phyloP scores from a whole-genome alignment of 495 filamentous ascomycete genomes.

The Penicillium maclennaniae region DNA sequence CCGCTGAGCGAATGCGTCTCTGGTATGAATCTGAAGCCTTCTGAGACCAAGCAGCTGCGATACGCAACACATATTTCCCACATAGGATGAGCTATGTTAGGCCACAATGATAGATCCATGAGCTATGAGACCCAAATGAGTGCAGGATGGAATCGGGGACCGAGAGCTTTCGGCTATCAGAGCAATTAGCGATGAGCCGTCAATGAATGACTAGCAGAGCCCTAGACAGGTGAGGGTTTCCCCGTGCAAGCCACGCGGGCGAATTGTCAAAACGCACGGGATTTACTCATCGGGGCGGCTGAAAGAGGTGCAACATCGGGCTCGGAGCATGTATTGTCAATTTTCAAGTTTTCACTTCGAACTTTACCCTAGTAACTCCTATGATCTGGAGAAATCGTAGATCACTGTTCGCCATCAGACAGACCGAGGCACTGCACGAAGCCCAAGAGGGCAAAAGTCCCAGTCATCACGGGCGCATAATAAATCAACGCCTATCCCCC shows the following conservation, averaged over 20 bases:
- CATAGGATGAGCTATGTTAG: not conserved
- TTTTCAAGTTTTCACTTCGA: not conserved
- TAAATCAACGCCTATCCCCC: constrained; percentile 28
- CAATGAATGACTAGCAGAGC: not conserved
- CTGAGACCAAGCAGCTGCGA: constrained; percentile 9
- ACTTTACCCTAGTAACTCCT: not conserved
- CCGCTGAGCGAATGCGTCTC: constrained; percentile 56
- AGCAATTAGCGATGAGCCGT: not conserved
- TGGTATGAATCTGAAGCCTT: constrained; percentile 53
- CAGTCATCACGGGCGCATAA: constrained; percentile 15
- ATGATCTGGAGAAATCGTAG: not conserved
- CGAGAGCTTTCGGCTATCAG: not conserved
- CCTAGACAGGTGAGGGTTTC: not conserved
- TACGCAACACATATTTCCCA: not conserved
- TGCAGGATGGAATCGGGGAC: not conserved
- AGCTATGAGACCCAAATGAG: not conserved
- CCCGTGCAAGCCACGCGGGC: constrained; percentile 19
- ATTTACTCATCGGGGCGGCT: constrained; percentile 1
- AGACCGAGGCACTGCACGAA: constrained; percentile 15
- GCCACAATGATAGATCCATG: too few relatives aligned
- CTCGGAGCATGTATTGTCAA: not conserved
- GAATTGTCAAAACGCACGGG: constrained; percentile 15
- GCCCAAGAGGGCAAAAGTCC: constrained; percentile 20
- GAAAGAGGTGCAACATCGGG: constrained; percentile 9
- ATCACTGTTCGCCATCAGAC: constrained; percentile 5